Base-by-base conservation (phyloP, 1,284 basidiomycete genomes). In the Austroboletus novae-zelandiae region DNA sequence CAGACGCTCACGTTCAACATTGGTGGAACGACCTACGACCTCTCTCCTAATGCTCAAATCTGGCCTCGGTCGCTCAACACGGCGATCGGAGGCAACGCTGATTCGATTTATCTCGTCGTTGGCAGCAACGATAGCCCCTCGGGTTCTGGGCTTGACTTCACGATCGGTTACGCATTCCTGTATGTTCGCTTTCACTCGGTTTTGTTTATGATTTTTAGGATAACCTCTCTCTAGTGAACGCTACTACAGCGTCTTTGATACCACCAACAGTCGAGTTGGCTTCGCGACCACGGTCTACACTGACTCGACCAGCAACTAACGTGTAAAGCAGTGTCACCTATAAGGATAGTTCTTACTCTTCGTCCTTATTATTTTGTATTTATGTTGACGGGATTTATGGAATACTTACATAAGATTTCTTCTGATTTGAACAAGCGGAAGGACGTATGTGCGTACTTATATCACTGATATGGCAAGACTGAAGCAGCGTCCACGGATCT, bases 1-100 rank as follows among this genome's bases (percentile, higher is more conserved):
- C 47, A 77, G 64, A 67, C 67, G 30, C 61, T 80, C 35, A 67
- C 69, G 61, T 76, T 78, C 65, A 65, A 60, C 30, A 71, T 78
- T 47, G 71, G 71, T 20, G 47, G 27, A 15, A 49, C 45, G 52
- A 59, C 66, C 47, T 71, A 69, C 64, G 64, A 72, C 58, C 60
- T 80, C 35, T 74, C 69, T n/a, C 57, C 74, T 18, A 76, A 81
- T 57, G 79, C 75, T 6, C 79, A 81, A 60, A 75, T 79, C 56
- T 81, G 76, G 76, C 79, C 79, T 13, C 74, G 78, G 42, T 52
- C 65, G 31, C 65, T 76, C 47, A 79, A 81, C 64, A 48, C 57
- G 2, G 53, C 49, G 30, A 56, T 80, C 41, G 77, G 78, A 36
- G 76, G 74, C 9, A 58, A 61, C 20, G 53, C 61, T 7, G 61